phyloP scores from a whole-genome alignment of 2,329 filamentous ascomycete species.

The Elsinoe fawcettii region DNA sequence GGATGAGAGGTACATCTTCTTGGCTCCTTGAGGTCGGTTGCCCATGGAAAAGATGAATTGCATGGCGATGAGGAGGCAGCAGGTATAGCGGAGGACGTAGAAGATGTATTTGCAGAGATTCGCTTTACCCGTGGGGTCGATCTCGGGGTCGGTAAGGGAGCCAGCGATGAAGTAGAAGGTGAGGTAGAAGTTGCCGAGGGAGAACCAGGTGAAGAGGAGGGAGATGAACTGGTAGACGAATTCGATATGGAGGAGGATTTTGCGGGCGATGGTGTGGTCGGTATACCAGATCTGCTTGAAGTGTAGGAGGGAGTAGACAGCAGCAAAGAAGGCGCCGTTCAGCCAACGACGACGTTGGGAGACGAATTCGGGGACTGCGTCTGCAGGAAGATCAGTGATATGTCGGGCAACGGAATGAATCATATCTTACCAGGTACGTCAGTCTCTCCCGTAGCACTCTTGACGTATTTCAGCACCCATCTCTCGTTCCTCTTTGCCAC shows the following conservation, averaged over 20 bases:
- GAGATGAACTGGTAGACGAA: conserved; percentile 92
- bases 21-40: conserved; percentile 89
- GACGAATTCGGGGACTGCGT: conserved; percentile 91
- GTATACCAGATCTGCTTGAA: conserved; percentile 89
- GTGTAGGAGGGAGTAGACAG: conserved; percentile 93
- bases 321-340: conserved; percentile 97
- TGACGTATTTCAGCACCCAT: conserved; percentile 98
- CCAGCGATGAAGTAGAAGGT: conserved; percentile 98
- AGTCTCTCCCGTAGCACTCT: conserved; percentile 91
- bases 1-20: conserved; percentile 76
- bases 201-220: conserved; percentile 94
- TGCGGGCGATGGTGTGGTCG: conserved; percentile 82
- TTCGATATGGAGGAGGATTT: conserved; percentile 86
- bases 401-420: background rate
- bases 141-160: conserved; percentile 65
- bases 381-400: conserved; percentile 37
- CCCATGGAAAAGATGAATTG: conserved; percentile 97
- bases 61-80: conserved; percentile 78
- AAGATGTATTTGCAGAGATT: conserved; percentile 80
- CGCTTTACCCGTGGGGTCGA: conserved; percentile 83
- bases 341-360: conserved; percentile 95
- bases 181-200: conserved; percentile 93
- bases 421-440: conserved; percentile 79
- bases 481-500: conserved; percentile 90
- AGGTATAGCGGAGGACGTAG: conserved; percentile 73